Evolutionary conservation across 2,329 filamentous ascomycete species (phyloP).

Genomic region (Hymenoscyphus fructigenus): DNA sequence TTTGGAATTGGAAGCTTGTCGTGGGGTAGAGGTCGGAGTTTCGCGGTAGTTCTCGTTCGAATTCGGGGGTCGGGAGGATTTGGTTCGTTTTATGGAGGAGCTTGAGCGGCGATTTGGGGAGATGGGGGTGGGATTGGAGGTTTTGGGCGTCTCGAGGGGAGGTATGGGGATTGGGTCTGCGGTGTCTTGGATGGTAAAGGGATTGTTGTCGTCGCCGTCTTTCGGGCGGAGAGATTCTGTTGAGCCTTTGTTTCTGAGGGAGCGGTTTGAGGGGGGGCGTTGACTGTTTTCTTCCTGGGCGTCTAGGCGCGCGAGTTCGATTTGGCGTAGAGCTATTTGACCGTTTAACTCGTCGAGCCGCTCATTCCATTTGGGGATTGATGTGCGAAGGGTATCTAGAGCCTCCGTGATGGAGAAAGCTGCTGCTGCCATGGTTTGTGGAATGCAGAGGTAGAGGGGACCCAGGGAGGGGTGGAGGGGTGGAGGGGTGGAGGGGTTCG

Average conservation of each 20-base stretch:
- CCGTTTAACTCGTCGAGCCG: slow-evolving; percentile 59
- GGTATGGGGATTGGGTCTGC: slow-evolving; percentile 15
- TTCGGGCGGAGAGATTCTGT: slow-evolving; percentile 37
- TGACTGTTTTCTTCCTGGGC: slow-evolving; percentile 29
- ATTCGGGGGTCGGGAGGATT: slow-evolving; percentile 16
- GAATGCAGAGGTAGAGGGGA: slow-evolving; percentile 1
- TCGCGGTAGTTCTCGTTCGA: slow-evolving; percentile 18
- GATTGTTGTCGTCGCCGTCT: slow-evolving; percentile 28
- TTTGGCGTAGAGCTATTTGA: slow-evolving; percentile 61
- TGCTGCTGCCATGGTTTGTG: slow-evolving; percentile 7
- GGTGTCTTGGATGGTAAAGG: slow-evolving; percentile 18
- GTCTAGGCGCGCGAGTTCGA: slow-evolving; percentile 53
- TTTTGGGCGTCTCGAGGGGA: slow-evolving; percentile 22
- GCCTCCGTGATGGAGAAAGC: slow-evolving; percentile 48
- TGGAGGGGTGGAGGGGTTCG: background rate
- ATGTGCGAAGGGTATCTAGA: slow-evolving; percentile 52
- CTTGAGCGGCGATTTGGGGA: slow-evolving; percentile 14
- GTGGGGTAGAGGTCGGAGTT: slow-evolving; percentile 18
- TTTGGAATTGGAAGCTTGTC: slow-evolving; percentile 28
- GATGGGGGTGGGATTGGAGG: slow-evolving; percentile 1
- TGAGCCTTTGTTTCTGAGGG: slow-evolving; percentile 37
- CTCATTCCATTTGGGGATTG: slow-evolving; percentile 59
- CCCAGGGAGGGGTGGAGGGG: background rate
- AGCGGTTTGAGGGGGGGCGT: slow-evolving; percentile 36
- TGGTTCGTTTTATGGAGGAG: slow-evolving; percentile 24